A percentile compares a stretch with the other conserved stretches of the same genome.
Conservation (phyloP, 306 rosid species). For the Ziziphus jujuba region DNA sequence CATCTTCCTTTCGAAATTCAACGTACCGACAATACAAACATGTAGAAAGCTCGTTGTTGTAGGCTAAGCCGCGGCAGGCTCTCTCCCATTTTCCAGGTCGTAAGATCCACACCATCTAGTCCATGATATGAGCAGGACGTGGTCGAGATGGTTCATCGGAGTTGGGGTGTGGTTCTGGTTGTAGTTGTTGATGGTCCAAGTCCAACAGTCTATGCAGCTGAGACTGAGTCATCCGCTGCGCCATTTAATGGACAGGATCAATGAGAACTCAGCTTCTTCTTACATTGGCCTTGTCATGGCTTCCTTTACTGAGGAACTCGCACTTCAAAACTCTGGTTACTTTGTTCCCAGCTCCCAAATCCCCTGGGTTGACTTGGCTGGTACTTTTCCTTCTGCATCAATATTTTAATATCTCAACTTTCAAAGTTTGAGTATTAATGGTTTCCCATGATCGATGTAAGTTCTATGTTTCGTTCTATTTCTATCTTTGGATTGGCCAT, state of each 20-base stretch:
- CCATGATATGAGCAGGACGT: too few species aligned
- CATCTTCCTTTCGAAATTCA: too few species aligned
- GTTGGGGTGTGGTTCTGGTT: neutral
- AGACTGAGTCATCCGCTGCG: neutral
- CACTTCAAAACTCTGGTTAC: slow-evolving; percentile 6
- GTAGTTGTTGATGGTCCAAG: slow-evolving; percentile 4
- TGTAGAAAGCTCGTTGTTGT: too few species aligned
- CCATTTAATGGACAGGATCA: neutral
- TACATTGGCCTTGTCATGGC: slow-evolving; percentile 23
- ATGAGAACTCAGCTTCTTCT: slow-evolving; percentile 9
- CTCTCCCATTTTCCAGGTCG: too few species aligned
- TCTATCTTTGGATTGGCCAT: too few species aligned
- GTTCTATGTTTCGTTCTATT: neutral
- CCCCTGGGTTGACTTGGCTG: slow-evolving; percentile 23
- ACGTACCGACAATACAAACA: too few species aligned
- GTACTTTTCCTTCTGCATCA: neutral
- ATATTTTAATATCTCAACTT: too few species aligned
- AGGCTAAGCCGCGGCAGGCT: too few species aligned
- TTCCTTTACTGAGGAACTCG: slow-evolving; percentile 14
- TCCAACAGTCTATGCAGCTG: slow-evolving; percentile 12
- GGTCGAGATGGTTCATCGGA: neutral
- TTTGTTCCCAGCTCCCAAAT: slow-evolving; percentile 20
- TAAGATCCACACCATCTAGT: too few species aligned
- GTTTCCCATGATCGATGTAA: neutral
- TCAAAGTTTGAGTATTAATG: neutral